These are phyloP conservation scores for Candida nitratophila DNA, from an alignment of 805 yeast genomes.

Conservation along the genomic window DNA sequence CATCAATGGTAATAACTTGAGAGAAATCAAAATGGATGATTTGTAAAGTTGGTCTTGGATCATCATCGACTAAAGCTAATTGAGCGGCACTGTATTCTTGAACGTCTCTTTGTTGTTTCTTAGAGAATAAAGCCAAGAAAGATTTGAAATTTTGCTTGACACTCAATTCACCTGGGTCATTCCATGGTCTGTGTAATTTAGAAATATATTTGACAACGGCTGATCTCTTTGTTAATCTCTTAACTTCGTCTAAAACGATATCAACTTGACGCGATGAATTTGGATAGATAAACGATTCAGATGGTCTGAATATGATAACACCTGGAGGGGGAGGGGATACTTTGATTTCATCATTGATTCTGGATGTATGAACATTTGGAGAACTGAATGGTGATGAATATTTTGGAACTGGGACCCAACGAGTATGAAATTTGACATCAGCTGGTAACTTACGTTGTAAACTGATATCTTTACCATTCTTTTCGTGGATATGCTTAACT, in stretches of 20 bases:
- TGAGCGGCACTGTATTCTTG: slow-evolving; percentile 18
- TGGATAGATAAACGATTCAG: slow-evolving; percentile 77
- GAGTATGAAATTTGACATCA: slow-evolving; percentile 39
- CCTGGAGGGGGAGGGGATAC: slow-evolving; percentile 86
- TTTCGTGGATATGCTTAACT: not conserved
- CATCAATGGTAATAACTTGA: slow-evolving; percentile 66
- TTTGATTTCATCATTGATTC: slow-evolving; percentile 46
- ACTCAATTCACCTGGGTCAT: slow-evolving; percentile 67
- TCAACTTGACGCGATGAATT: slow-evolving; percentile 74
- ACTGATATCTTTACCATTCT: not conserved
- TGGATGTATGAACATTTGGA: slow-evolving; percentile 23
- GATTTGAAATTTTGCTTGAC: slow-evolving; percentile 19
- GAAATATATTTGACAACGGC: slow-evolving; percentile 30
- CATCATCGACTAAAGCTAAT: slow-evolving; percentile 18
- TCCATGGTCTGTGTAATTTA: slow-evolving; percentile 76
- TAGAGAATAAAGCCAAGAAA: slow-evolving; percentile 1
- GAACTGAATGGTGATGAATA: slow-evolving; percentile 9
- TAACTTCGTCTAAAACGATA: slow-evolving; percentile 58
- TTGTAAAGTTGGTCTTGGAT: slow-evolving; percentile 59
- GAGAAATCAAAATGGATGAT: slow-evolving; percentile 79
- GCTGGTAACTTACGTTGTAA: slow-evolving; percentile 1
- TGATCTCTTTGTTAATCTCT: slow-evolving; percentile 55
- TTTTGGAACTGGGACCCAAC: slow-evolving; percentile 63
- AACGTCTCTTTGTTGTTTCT: slow-evolving; percentile 3
- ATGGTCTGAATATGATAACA: slow-evolving; percentile 75